These are phyloP conservation scores for Otatea glauca DNA, from an alignment of 176 grass and related monocot genomes.

Conservation along the genomic window DNA sequence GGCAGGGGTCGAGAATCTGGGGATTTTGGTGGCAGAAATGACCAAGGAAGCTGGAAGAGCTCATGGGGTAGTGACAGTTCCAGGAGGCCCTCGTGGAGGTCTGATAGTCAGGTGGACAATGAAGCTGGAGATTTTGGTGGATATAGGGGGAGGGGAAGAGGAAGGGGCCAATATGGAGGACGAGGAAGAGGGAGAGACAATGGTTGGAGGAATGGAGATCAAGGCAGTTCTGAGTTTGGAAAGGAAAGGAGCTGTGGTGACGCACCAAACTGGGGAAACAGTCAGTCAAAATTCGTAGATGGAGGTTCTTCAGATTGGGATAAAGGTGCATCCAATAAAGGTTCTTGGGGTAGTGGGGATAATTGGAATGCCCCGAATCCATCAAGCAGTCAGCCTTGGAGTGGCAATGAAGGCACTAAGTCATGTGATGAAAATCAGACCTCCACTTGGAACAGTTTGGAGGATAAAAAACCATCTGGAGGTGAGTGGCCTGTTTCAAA, in stretches of 20 bases:
- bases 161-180: slow-evolving; percentile 59
- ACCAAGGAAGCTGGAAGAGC: slow-evolving; percentile 48
- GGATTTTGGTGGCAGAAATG: slow-evolving; percentile 42
- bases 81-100: slow-evolving; percentile 50
- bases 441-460: slow-evolving; percentile 46
- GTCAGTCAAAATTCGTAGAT: background rate
- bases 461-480: slow-evolving; percentile 43
- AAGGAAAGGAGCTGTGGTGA: slow-evolving; percentile 38
- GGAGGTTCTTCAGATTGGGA: slow-evolving; percentile 16
- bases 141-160: slow-evolving; percentile 52
- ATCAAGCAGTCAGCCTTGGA: slow-evolving; percentile 11
- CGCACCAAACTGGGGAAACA: slow-evolving; percentile 43
- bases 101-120: slow-evolving; percentile 38
- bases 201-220: slow-evolving; percentile 38
- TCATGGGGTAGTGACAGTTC: slow-evolving; percentile 43
- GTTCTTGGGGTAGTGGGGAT: slow-evolving; percentile 32
- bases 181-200: slow-evolving; percentile 50
- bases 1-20: slow-evolving; percentile 44
- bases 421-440: slow-evolving; percentile 47
- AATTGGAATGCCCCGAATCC: slow-evolving; percentile 40
- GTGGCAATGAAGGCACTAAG: slow-evolving; percentile 23
- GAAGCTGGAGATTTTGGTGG: slow-evolving; percentile 50
- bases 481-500: slow-evolving; percentile 35
- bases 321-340: slow-evolving; percentile 27
- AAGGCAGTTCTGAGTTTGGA: slow-evolving; percentile 47